These are phyloP conservation scores for Chytriomyces sp. DNA, from an alignment of 192 early-diverging fungal genomes.

Conservation along the genomic window DNA sequence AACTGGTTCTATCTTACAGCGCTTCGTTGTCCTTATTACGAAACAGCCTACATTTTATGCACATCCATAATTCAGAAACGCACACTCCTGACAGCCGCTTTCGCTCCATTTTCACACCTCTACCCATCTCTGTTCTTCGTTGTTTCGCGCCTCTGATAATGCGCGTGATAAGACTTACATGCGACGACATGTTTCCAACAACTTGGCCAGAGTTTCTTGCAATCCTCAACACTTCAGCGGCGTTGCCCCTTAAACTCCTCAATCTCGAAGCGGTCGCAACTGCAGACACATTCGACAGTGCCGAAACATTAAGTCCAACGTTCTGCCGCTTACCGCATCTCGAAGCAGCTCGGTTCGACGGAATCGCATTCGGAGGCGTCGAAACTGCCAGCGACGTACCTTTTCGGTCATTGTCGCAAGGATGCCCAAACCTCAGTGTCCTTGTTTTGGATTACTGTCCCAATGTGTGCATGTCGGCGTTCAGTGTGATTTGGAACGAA, in stretches of 20 bases:
- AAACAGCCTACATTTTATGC: conserved; percentile 33
- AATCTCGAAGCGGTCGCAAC: conserved; percentile 56
- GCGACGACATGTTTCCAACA: conserved; percentile 52
- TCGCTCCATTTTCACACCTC: neutral
- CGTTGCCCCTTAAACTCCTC: conserved; percentile 10
- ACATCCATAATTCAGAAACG: conserved; percentile 24
- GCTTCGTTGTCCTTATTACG: neutral
- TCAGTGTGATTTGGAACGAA: conserved; percentile 53
- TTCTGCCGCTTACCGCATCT: conserved; percentile 41
- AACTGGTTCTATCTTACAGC: neutral
- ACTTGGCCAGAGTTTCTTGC: conserved; percentile 48
- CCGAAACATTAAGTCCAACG: conserved; percentile 39
- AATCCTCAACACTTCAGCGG: conserved; percentile 17
- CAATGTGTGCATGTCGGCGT: conserved; percentile 48
- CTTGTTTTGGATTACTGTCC: conserved; percentile 59
- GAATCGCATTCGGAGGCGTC: conserved; percentile 45
- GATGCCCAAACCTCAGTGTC: conserved; percentile 45
- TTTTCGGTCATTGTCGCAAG: conserved; percentile 29
- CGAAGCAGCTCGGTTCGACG: conserved; percentile 53
- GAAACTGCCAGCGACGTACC: conserved; percentile 18
- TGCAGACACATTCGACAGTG: conserved; percentile 47
- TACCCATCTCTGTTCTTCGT: neutral
- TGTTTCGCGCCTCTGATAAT: conserved; percentile 39
- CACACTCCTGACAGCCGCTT: neutral
- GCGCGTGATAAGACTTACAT: conserved; percentile 31